phyloP scores from a whole-genome alignment of 73 alveolate genomes.

The Durusdinium trenchii region DNA sequence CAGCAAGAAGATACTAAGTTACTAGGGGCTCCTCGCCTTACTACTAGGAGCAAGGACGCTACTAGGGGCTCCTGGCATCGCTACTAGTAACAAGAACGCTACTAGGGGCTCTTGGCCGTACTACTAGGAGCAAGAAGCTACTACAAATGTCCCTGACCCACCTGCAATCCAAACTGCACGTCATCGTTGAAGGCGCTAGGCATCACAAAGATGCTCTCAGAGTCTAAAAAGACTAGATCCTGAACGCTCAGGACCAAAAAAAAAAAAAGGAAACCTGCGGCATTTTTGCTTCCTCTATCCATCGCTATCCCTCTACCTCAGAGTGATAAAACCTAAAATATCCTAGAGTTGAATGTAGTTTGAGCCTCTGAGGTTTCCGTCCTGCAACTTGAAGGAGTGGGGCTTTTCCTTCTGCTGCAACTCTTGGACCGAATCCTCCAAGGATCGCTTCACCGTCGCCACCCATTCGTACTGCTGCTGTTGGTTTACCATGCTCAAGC shows the following conservation, averaged over 20 bases:
- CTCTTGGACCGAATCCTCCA: conserved; percentile 90
- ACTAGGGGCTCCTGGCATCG: no score
- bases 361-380: neutral
- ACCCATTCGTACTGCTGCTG: conserved; percentile 96
- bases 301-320: neutral
- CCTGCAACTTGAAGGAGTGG: conserved; percentile 85
- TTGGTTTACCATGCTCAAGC: conserved; percentile 94
- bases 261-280: neutral
- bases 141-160: no score
- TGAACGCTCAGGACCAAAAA: neutral
- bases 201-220: conserved; percentile 93
- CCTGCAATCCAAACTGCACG: conserved; percentile 88
- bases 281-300: neutral
- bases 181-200: conserved; percentile 95
- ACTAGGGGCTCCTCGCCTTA: no score
- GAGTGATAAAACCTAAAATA: neutral
- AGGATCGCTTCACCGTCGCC: conserved; percentile 76
- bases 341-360: neutral
- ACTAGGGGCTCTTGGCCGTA: no score
- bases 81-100: no score
- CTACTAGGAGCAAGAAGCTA: no score
- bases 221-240: conserved; percentile 85
- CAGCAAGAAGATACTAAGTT: no score
- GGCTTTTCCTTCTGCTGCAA: conserved; percentile 93
- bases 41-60: no score